Conservation (phyloP, 2,329 filamentous ascomycete genomes). For the Trichoderma brevicompactum region DNA sequence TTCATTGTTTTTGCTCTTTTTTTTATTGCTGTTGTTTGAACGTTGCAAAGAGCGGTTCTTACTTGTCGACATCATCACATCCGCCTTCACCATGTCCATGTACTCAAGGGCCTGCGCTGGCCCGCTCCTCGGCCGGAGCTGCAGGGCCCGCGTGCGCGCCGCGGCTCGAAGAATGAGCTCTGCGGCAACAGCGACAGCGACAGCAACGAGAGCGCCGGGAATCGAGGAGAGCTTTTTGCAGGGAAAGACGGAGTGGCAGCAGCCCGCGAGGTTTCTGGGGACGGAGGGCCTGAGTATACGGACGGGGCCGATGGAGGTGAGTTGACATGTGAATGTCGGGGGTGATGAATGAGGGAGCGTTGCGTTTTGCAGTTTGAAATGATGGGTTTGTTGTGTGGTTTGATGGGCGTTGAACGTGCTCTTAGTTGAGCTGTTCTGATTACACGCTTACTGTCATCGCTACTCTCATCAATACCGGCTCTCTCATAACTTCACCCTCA, state of each 20-base stretch:
- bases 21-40: neutral
- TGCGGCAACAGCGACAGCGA: slow-evolving; percentile 1
- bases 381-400: no score
- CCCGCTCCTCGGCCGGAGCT: slow-evolving; percentile 3
- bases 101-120: slow-evolving; percentile 10
- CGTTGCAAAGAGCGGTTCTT: neutral
- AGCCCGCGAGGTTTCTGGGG: slow-evolving; percentile 22
- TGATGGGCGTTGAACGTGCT: no score
- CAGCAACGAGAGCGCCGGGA: neutral
- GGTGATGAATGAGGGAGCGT: neutral
- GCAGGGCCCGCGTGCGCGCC: slow-evolving; percentile 1
- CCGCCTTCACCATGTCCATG: neutral
- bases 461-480: neutral
- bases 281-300: slow-evolving; percentile 37
- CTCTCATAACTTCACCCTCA: no score
- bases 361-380: no score
- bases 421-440: no score
- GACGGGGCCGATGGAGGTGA: slow-evolving; percentile 40
- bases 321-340: neutral
- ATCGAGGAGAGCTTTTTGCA: slow-evolving; percentile 1
- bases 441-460: neutral
- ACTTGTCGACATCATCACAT: neutral
- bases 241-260: neutral
- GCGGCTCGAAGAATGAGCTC: slow-evolving; percentile 13
- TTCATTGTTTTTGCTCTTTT: neutral